Percentiles rank a stretch among this genome's conserved stretches.
These are phyloP conservation scores for Fraxinus latifolia DNA, from an alignment of 305 asterid species.

Conservation along the genomic window DNA sequence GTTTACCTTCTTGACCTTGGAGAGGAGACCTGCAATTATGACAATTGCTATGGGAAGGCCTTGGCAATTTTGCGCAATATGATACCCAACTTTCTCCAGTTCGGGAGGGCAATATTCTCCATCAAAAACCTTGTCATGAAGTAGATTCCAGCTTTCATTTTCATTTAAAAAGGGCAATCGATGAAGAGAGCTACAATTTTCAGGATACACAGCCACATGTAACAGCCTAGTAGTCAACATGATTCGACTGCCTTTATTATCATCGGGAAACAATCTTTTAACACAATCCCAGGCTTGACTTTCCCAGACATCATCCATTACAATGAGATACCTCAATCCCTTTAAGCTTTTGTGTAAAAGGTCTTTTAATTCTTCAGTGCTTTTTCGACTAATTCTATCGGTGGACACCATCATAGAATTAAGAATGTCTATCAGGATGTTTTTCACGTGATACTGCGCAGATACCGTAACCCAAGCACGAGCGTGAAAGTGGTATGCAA, in stretches of 20 bases:
- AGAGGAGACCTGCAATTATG: constrained; percentile 24
- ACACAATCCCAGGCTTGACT: constrained; percentile 15
- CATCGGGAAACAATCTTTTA: constrained; percentile 18
- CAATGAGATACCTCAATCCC: constrained; percentile 24
- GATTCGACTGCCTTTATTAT: constrained; percentile 19
- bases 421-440: neutral
- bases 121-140: constrained; percentile 10
- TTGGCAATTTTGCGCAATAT: constrained; percentile 22
- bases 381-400: neutral
- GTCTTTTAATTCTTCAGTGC: neutral
- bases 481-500: constrained; percentile 3
- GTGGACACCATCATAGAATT: neutral
- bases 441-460: neutral
- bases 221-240: constrained; percentile 12
- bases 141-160: constrained; percentile 23
- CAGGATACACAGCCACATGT: neutral
- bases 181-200: neutral
- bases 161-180: neutral
- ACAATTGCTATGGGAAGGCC: constrained; percentile 27
- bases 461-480: constrained; percentile 16
- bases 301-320: constrained; percentile 29
- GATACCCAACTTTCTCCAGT: neutral
- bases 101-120: neutral
- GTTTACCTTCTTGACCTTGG: neutral
- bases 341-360: constrained; percentile 5